These are phyloP conservation scores for Begonia peltatifolia DNA, from an alignment of 306 rosid species.

Conservation along the genomic window DNA sequence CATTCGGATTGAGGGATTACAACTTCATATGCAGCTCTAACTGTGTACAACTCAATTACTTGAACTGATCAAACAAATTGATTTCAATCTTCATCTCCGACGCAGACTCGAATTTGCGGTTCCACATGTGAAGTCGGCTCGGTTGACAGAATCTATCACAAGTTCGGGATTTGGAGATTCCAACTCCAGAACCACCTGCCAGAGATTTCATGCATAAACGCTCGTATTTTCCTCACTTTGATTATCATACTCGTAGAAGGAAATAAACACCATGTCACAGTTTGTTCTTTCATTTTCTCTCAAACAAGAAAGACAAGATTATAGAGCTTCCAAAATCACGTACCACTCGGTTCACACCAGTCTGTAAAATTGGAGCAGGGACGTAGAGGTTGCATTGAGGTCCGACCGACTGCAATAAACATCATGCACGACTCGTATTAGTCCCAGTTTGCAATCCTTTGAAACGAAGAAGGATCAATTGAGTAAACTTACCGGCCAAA, in stretches of 20 bases:
- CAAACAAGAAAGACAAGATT: not conserved
- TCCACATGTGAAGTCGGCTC: slow-evolving; percentile 56
- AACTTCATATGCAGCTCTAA: no score
- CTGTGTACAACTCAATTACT: no score
- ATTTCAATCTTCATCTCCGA: no score
- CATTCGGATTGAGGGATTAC: no score
- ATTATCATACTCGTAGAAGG: no score
- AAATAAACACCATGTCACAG: no score
- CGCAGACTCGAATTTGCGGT: no score
- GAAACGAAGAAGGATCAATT: not conserved
- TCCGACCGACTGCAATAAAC: slow-evolving; percentile 44
- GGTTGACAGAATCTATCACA: slow-evolving; percentile 40
- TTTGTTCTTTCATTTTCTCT: no score
- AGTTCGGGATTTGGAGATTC: slow-evolving; percentile 51
- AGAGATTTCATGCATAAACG: not conserved
- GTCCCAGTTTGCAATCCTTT: not conserved
- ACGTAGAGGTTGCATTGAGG: slow-evolving; percentile 89
- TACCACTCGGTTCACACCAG: slow-evolving; percentile 66
- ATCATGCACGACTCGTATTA: not conserved
- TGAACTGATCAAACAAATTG: no score
- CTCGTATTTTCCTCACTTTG: not conserved
- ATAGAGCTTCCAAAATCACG: slow-evolving; percentile 9
- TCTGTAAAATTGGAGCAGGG: slow-evolving; percentile 74
- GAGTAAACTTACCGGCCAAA: slow-evolving; percentile 63
- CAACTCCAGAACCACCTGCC: slow-evolving; percentile 64